A percentile compares a stretch with the other conserved stretches of the same genome.
Evolutionary conservation across 1,139 yeast species (phyloP).

Genomic region (Chernovozyma sophiae-reginae): DNA sequence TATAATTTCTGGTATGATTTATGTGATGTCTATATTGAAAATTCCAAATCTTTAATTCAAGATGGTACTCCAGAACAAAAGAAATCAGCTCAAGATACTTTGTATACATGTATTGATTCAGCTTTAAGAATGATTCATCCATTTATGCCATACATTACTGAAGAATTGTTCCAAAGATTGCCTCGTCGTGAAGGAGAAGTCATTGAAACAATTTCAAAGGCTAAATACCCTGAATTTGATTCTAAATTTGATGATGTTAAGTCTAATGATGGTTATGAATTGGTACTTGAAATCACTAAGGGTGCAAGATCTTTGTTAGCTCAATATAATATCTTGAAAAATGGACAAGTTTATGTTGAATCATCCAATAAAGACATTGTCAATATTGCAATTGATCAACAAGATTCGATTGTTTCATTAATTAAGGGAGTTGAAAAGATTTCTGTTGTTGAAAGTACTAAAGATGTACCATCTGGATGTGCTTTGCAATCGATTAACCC

Average conservation of each 20-base stretch:
- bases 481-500: slow-evolving; percentile 80
- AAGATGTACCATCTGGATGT: slow-evolving; percentile 79
- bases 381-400: slow-evolving; percentile 62
- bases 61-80: slow-evolving; percentile 85
- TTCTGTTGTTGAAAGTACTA: slow-evolving; percentile 50
- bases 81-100: slow-evolving; percentile 88
- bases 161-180: slow-evolving; percentile 98
- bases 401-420: slow-evolving; percentile 79
- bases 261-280: slow-evolving; percentile 72
- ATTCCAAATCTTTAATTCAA: slow-evolving; percentile 85
- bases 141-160: slow-evolving; percentile 95
- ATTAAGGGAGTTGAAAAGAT: slow-evolving; percentile 84
- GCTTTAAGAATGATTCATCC: slow-evolving; percentile 94
- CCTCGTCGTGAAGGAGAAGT: slow-evolving; percentile 79
- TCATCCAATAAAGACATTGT: slow-evolving; percentile 45
- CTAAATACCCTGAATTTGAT: slow-evolving; percentile 69
- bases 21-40: slow-evolving; percentile 97
- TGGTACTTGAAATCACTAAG: slow-evolving; percentile 82
- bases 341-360: slow-evolving; percentile 83
- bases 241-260: slow-evolving; percentile 57
- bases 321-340: slow-evolving; percentile 83
- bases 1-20: slow-evolving; percentile 96
- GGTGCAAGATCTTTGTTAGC: slow-evolving; percentile 89
- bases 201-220: slow-evolving; percentile 70
- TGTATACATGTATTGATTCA: slow-evolving; percentile 88